Evolutionary conservation across 23 red algal species (phyloP).

Genomic region (Rhodosorus marinus): DNA sequence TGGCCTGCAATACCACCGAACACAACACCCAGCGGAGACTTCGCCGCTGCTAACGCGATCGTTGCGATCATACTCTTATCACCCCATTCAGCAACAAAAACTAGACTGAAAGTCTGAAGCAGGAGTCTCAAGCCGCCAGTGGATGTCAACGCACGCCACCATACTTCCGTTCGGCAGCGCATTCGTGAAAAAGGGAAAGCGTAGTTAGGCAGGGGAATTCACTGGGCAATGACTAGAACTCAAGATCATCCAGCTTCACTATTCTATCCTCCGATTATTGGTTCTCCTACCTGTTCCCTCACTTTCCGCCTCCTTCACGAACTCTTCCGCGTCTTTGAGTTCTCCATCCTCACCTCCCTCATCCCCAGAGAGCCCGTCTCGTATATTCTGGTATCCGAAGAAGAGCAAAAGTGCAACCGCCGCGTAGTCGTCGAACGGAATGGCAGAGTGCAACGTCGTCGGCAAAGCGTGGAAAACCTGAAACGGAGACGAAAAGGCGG

Average conservation of each 20-base stretch:
- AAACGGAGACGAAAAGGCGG: too few species aligned
- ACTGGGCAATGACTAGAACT: too few species aligned
- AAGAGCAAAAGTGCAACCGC: conserved; percentile 84
- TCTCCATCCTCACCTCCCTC: conserved; percentile 36
- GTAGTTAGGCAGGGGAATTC: too few species aligned
- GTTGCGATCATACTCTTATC: conserved; percentile 90
- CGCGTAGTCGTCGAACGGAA: conserved; percentile 92
- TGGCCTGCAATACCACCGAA: conserved; percentile 83
- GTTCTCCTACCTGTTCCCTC: too few species aligned
- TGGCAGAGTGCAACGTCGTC: conserved; percentile 31
- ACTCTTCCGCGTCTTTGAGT: conserved; percentile 44
- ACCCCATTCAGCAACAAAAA: conserved; percentile 97
- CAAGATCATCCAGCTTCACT: too few species aligned
- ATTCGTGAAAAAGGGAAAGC: too few species aligned
- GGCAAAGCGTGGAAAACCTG: conserved; percentile 88
- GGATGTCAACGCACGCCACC: neutral
- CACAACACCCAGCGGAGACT: conserved; percentile 69
- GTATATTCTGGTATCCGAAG: conserved; percentile 79
- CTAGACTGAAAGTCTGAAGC: conserved; percentile 53
- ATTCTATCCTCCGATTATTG: too few species aligned
- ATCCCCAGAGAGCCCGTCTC: conserved; percentile 34
- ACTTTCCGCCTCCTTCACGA: conserved; percentile 11
- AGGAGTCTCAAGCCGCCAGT: conserved; percentile 18
- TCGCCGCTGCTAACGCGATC: conserved; percentile 80
- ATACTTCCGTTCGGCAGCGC: neutral